These are phyloP conservation scores for Drechmeria coniospora DNA, from an alignment of 2,329 filamentous ascomycete genomes.

Conservation along the genomic window DNA sequence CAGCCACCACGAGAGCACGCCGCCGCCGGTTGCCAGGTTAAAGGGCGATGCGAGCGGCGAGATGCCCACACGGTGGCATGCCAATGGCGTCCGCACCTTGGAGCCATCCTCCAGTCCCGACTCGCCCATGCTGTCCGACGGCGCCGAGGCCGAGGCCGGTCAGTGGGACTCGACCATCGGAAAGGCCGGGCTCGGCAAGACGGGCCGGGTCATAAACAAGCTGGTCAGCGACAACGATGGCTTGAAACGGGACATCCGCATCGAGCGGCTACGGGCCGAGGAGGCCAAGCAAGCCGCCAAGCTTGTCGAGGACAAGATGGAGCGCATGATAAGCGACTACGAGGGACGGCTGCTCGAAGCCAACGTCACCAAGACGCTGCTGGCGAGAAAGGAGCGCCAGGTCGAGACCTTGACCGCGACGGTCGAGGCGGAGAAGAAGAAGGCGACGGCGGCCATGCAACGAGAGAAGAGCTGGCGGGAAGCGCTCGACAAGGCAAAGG, in stretches of 20 bases:
- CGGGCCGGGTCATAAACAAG: slow-evolving; percentile 64
- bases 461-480: slow-evolving; percentile 46
- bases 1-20: slow-evolving; percentile 16
- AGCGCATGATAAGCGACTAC: slow-evolving; percentile 51
- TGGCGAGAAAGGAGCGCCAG: slow-evolving; percentile 60
- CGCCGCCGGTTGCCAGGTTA: slow-evolving; percentile 20
- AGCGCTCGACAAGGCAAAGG: slow-evolving; percentile 46
- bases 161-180: slow-evolving; percentile 54
- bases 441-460: slow-evolving; percentile 41
- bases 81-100: slow-evolving; percentile 15
- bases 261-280: slow-evolving; percentile 49
- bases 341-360: slow-evolving; percentile 55
- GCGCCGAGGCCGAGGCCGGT: slow-evolving; percentile 17
- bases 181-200: slow-evolving; percentile 57
- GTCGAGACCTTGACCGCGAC: slow-evolving; percentile 51
- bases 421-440: slow-evolving; percentile 48
- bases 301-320: slow-evolving; percentile 56
- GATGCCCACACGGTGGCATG: slow-evolving; percentile 16
- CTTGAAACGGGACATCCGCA: slow-evolving; percentile 56
- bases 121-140: slow-evolving; percentile 13
- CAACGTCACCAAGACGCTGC: slow-evolving; percentile 53
- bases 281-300: slow-evolving; percentile 55
- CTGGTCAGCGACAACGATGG: slow-evolving; percentile 69
- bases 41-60: slow-evolving; percentile 16
- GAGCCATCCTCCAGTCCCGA: slow-evolving; percentile 14